phyloP scores from a whole-genome alignment of 768 basidiomycete species.

The Lactarius deliciosus region DNA sequence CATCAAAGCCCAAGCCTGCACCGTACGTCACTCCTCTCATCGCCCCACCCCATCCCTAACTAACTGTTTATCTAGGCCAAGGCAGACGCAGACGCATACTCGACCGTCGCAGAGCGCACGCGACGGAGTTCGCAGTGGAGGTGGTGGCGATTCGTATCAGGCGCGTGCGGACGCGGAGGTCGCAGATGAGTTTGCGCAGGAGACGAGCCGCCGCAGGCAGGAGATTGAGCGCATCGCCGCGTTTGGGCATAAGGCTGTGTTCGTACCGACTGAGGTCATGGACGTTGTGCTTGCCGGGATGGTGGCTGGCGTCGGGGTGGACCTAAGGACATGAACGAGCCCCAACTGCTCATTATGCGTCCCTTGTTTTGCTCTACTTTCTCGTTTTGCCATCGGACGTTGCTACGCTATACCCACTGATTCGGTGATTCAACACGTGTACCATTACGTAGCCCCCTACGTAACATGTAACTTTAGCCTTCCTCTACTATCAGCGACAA shows the following conservation, averaged over 20 bases:
- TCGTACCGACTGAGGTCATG: constrained; percentile 61
- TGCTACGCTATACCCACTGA: neutral
- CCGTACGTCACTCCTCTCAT: too few species aligned
- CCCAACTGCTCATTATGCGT: constrained; percentile 27
- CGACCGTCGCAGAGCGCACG: constrained; percentile 66
- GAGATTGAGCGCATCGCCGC: constrained; percentile 64
- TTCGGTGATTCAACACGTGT: neutral
- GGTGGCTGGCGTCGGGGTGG: constrained; percentile 52
- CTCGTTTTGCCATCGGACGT: neutral
- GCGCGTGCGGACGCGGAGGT: constrained; percentile 63
- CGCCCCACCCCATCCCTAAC: too few species aligned
- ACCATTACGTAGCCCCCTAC: too few species aligned
- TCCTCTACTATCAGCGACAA: neutral
- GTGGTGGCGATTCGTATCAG: constrained; percentile 63
- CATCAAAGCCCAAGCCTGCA: too few species aligned
- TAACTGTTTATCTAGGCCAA: constrained; percentile 44
- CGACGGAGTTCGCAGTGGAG: constrained; percentile 71
- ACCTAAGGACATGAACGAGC: constrained; percentile 8
- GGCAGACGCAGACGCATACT: constrained; percentile 76
- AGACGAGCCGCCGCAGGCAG: constrained; percentile 69
- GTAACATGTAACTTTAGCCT: neutral
- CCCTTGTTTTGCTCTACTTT: too few species aligned
- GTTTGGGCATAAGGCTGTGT: constrained; percentile 67
- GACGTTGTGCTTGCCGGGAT: constrained; percentile 67
- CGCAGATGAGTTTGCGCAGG: constrained; percentile 63